Conservation (phyloP, 805 yeast species). For the Debaryomyces maramus region DNA sequence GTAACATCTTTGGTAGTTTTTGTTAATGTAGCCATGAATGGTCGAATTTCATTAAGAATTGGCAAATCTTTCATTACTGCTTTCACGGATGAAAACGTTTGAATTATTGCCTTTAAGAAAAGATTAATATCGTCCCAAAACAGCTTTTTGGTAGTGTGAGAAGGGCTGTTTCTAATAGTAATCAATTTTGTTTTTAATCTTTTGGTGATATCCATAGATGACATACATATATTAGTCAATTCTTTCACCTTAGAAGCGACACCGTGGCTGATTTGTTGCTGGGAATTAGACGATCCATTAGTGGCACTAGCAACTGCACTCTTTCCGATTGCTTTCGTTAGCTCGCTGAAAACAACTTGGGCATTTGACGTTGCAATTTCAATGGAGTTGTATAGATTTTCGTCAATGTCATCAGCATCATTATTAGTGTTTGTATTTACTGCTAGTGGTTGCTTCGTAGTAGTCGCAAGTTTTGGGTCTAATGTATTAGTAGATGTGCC, state of each 20-base stretch:
- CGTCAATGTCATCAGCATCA: slow-evolving; percentile 54
- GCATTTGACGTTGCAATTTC: slow-evolving; percentile 66
- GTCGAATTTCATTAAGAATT: slow-evolving; percentile 72
- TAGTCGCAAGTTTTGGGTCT: slow-evolving; percentile 3
- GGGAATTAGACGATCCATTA: slow-evolving; percentile 17
- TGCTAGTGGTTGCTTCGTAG: slow-evolving; percentile 16
- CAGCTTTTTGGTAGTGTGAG: slow-evolving; percentile 52
- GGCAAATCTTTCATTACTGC: slow-evolving; percentile 80
- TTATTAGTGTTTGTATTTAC: slow-evolving; percentile 19
- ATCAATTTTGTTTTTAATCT: slow-evolving; percentile 56
- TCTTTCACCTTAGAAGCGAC: slow-evolving; percentile 71
- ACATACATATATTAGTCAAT: slow-evolving; percentile 70
- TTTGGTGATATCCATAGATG: slow-evolving; percentile 81
- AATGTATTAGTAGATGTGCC: not conserved
- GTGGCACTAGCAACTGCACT: slow-evolving; percentile 54
- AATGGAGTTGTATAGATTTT: slow-evolving; percentile 63
- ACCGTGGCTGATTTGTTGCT: slow-evolving; percentile 30
- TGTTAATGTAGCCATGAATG: slow-evolving; percentile 77
- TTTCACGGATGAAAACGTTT: slow-evolving; percentile 80
- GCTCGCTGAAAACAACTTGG: slow-evolving; percentile 72
- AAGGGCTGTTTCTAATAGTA: slow-evolving; percentile 49
- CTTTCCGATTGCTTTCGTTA: slow-evolving; percentile 65
- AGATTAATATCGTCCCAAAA: slow-evolving; percentile 86
- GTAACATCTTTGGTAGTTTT: slow-evolving; percentile 91
- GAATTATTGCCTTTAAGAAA: slow-evolving; percentile 79